Conservation (phyloP, 306 rosid species). For the Glycine tomentella region DNA sequence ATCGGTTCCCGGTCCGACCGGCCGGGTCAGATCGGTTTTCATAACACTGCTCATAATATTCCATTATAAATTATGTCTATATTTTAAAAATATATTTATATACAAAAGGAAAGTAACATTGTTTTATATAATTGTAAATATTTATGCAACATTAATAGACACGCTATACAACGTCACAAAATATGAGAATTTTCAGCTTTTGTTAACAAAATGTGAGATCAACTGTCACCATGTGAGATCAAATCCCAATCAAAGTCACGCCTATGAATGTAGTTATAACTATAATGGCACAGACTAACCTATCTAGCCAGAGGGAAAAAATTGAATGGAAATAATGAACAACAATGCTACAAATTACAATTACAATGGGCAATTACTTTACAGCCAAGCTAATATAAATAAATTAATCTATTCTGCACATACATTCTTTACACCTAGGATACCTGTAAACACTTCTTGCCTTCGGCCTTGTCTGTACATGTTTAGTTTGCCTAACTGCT, state of each 20-base stretch:
- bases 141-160: not conserved
- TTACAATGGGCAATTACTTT: conserved; percentile 5
- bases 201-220: not conserved
- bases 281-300: not conserved
- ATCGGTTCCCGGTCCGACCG: too few species aligned
- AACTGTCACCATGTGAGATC: not conserved
- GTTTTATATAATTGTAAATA: not conserved
- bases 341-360: conserved; percentile 44
- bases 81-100: not conserved
- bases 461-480: conserved; percentile 84
- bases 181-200: not conserved
- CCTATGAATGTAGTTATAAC: not conserved
- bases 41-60: too few species aligned
- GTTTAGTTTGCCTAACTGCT: conserved; percentile 97
- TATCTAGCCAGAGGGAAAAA: conserved; percentile 1
- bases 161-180: not conserved
- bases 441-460: conserved; percentile 94
- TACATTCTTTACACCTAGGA: conserved; percentile 92
- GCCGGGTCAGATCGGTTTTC: too few species aligned
- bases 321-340: conserved; percentile 40
- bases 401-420: conserved; percentile 73
- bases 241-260: not conserved
- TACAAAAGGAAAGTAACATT: not conserved
- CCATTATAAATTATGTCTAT: too few species aligned
- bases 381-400: conserved; percentile 22